Evolutionary conservation across 352 stramenopile genomes (phyloP), one percentile per base, ranked within the genome.

Genomic region (Phytophthora idaei): DNA sequence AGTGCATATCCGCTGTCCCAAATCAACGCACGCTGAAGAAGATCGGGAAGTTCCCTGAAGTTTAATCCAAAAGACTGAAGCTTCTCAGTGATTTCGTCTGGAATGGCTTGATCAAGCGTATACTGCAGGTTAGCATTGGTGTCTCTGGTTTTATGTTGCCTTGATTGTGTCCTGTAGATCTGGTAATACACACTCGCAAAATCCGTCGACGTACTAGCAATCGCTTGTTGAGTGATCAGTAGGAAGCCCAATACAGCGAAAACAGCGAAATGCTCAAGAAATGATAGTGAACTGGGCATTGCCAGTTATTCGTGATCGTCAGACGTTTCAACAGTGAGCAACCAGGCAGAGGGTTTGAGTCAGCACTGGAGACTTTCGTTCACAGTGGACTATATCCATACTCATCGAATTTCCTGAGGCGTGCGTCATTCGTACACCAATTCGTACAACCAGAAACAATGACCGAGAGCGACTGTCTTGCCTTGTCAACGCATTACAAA

Each of bases 1-100:
- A 55, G 7, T 12, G 62, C 55, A 61, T 80, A 82, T n/a, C 74
- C 74, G 7, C 44, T 57, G n/a, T 80, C 71, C 74, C 74, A 82
- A 27, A 81, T 53, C 47, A 81, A 45, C 9, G 74, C 74, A 46
- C 65, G 74, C 47, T 76, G 74, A 15, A 78, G 54, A 14, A 77
- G 49, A 14, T 39, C 28, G 15, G 74, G 69, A 21, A 81, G 60
- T 28, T 63, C 49, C 5, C 17, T 11, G 45, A 81, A 78, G 4
- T 17, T 31, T 25, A 81, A 51, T 17, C 60, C 48, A 49, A 73
- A 65, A 14, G 15, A 37, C 31, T 57, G 47, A n/a, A 81, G 39
- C 2, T 57, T 69, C 6, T 29, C 17, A 1, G 46, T 51, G 3
- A 81, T 53, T 42, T 77, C 70, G 8, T 60, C 34, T n/a, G 74